phyloP scores from a whole-genome alignment of 345 rosid species.

The Zanthoxylum bungeanum region DNA sequence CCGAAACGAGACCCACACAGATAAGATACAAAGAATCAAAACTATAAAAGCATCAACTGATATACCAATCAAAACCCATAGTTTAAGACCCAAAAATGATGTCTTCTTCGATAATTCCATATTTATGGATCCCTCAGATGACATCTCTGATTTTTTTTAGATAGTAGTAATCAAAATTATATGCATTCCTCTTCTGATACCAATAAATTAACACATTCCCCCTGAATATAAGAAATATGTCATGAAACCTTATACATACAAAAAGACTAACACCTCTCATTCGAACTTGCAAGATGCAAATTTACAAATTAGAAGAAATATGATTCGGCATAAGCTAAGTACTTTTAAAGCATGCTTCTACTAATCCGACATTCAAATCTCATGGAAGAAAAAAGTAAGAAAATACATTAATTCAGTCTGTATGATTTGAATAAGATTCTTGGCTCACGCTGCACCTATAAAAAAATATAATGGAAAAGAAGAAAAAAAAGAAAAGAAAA shows the following conservation, averaged over 20 bases:
- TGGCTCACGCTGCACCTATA: constrained; percentile 17
- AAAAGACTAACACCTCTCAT: neutral
- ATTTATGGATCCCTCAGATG: constrained; percentile 59
- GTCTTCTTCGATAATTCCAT: constrained; percentile 76
- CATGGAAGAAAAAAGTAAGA: neutral
- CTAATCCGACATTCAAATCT: constrained; percentile 18
- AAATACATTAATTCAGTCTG: constrained; percentile 16
- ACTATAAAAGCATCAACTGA: constrained; percentile 73
- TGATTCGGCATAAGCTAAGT: neutral
- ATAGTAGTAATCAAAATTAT: constrained; percentile 4
- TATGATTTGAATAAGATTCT: constrained; percentile 16
- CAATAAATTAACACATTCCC: constrained; percentile 22
- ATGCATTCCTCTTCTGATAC: constrained; percentile 1
- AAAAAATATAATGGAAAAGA: constrained; percentile 9
- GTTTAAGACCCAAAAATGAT: constrained; percentile 73
- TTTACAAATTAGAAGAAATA: neutral
- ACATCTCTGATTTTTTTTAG: constrained; percentile 51
- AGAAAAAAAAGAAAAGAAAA: neutral
- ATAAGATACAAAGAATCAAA: constrained; percentile 74
- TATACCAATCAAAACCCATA: constrained; percentile 87
- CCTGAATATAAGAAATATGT: constrained; percentile 24
- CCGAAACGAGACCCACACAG: constrained; percentile 76
- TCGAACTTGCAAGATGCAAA: neutral
- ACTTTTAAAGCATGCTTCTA: constrained; percentile 9
- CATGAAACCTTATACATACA: constrained; percentile 9